A percentile compares a stretch with the other conserved stretches of the same genome.
Evolutionary conservation across 106 monocot genomes (phyloP).

Genomic region (Allium sativum): DNA sequence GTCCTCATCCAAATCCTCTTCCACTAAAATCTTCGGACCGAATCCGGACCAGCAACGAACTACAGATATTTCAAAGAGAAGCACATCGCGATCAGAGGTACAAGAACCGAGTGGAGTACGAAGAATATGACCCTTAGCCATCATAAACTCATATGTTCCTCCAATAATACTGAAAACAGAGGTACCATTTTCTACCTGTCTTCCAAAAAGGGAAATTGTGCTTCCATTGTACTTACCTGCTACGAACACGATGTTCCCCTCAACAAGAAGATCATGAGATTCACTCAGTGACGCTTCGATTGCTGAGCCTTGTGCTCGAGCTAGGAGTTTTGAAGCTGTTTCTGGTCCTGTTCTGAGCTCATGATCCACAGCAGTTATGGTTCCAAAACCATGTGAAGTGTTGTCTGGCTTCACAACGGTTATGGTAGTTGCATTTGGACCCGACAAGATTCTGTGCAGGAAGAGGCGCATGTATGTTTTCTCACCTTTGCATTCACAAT

Average conservation of each 20-base stretch:
- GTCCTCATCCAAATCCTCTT: no score
- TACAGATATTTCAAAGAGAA: no score
- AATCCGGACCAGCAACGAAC: no score
- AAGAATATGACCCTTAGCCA: neutral
- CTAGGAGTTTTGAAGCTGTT: neutral
- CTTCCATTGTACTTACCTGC: neutral
- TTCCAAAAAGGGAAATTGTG: neutral
- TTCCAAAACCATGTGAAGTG: neutral
- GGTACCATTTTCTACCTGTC: neutral
- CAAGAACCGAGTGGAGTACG: neutral
- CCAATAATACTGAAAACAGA: neutral
- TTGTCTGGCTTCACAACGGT: neutral
- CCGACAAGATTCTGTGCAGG: neutral
- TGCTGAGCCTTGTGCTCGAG: neutral
- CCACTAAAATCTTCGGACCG: no score
- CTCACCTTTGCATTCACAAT: no score
- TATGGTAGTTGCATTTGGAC: neutral
- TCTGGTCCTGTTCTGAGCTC: neutral
- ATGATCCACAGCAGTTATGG: neutral
- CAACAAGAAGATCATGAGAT: neutral
- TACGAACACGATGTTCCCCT: neutral
- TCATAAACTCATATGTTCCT: neutral
- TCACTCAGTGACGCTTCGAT: neutral
- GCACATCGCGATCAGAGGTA: no score
- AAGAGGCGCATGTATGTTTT: neutral